Evolutionary conservation across 1,284 basidiomycete genomes (phyloP), one percentile per base, ranked within the genome.

Genomic region (Leucoagaricus sp.): DNA sequence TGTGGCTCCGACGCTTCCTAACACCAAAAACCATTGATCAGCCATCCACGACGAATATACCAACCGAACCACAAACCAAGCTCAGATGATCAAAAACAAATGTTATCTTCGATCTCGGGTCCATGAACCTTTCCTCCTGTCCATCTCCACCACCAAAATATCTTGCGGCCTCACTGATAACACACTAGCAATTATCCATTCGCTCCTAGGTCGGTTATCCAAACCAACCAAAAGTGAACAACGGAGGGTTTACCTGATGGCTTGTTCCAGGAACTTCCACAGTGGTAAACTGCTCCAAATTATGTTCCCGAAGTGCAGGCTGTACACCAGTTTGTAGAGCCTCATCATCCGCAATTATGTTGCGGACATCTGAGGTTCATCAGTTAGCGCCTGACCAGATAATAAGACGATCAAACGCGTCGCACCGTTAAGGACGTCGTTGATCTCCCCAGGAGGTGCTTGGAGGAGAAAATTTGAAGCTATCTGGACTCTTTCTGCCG

Each of bases 381-480:
- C 53, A 56, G 59, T 56, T 31, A 26, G 45, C 19, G 36, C n/a
- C n/a, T 49, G 38, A 38, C 45, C 1, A n/a, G 25, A 25, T 9
- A 26, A 51, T 41, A 31, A 21, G 15, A 38, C 33, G 46, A 52
- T 25, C 26, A 23, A 50, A 60, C 62, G 45, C 58, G 55, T 34
- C 74, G 64, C 61, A 91, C 91, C 93, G 67, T 93, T 94, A 58
- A 96, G 81, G 25, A 96, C 93, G 75, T 96, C 94, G 70, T 96
- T 96, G 65, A 96, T 94, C 75, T 98, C 92, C 53, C 95, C 95
- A 0, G 95, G 95, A 12, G 95, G 95, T 1, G 92, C 86, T 70
- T 96, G 94, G 1, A 93, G 80, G 31, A 98, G 78, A 65, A 97
- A 93, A 50, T 77, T 77, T 15, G 89, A 86, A 7, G 91, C 94